Base-by-base conservation (phyloP, 441 rosid genomes). In the Adansonia madagascariensis region DNA sequence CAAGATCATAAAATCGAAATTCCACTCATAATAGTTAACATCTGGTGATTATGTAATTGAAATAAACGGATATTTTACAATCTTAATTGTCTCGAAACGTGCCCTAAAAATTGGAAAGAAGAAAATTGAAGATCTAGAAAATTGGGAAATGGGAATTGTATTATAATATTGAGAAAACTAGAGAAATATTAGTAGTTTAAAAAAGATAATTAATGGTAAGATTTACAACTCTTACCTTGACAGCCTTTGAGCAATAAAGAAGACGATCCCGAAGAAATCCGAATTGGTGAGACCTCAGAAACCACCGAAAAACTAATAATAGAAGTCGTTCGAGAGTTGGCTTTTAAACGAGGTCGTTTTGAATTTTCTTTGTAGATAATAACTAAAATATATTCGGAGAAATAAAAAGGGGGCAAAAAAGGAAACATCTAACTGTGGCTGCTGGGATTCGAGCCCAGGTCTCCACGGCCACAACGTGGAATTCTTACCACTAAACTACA, bases 401-500 rank as follows among this genome's bases (percentile, higher is more conserved):
- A 10, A 14, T 5, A 6, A 4, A 53, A 15, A 14, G 5, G 8
- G 1, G 35, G 35, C 35, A 9, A 8, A 0, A 0, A 64, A 6
- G 35, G 17, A 41, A 0, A 49, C 0, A 49, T 49, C 8, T 0
- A 1, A 8, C 3, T 76, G 74, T 67, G 79, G 74, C 74, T 76
- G 66, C 74, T 56, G 57, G 90, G 89, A 86, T 86, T 85, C 90
- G 85, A 88, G 86, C 85, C 90, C 89, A 81, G 86, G 80, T 79
- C 84, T 82, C 75, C 79, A 80, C 84, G 84, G 87, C 85, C 86
- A 82, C 86, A 88, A 88, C 91, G 88, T 88, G 84, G 83, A 84
- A 89, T 87, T 87, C 89, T 85, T 77, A 88, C 91, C 87, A 85
- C 91, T 86, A 88, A 88, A 88, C 91, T 85, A 86, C 87, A 85